phyloP scores from a whole-genome alignment of 345 rosid genomes.

The Reutealis trisperma region DNA sequence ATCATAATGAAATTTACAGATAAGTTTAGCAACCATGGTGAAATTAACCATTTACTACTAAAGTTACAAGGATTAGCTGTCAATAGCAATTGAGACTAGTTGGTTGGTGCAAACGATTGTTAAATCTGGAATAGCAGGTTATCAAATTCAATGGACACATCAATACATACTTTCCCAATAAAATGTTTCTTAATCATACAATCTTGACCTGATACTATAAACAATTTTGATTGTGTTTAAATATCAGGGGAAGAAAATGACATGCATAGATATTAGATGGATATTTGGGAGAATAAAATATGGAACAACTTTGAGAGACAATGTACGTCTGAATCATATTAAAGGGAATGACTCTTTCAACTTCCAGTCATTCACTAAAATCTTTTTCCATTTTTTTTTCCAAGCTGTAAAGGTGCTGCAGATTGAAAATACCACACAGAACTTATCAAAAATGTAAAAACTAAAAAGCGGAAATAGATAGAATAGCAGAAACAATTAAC shows the following conservation, averaged over 20 bases:
- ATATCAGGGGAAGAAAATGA: background rate
- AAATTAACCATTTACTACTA: too few relatives aligned
- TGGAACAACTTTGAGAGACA: background rate
- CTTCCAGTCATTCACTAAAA: background rate
- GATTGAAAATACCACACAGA: constrained; percentile 2
- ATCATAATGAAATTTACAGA: too few relatives aligned
- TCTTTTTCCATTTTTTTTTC: background rate
- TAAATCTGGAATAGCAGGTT: background rate
- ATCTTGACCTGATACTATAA: background rate
- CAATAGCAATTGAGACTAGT: background rate
- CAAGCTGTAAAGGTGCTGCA: background rate
- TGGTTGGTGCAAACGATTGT: background rate
- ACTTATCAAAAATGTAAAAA: background rate
- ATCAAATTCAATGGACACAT: background rate
- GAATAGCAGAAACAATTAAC: background rate
- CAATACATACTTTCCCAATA: background rate
- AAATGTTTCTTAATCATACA: background rate
- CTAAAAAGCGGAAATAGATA: background rate
- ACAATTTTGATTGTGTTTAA: background rate
- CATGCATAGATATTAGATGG: background rate
- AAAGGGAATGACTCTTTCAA: background rate
- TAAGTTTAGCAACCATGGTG: too few relatives aligned
- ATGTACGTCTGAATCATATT: background rate
- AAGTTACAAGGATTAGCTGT: background rate
- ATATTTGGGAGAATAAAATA: background rate